Percentiles rank a stretch among this genome's conserved stretches.
Evolutionary conservation across 164 flowering plant species (phyloP).

Genomic region (Umbellularia californica): DNA sequence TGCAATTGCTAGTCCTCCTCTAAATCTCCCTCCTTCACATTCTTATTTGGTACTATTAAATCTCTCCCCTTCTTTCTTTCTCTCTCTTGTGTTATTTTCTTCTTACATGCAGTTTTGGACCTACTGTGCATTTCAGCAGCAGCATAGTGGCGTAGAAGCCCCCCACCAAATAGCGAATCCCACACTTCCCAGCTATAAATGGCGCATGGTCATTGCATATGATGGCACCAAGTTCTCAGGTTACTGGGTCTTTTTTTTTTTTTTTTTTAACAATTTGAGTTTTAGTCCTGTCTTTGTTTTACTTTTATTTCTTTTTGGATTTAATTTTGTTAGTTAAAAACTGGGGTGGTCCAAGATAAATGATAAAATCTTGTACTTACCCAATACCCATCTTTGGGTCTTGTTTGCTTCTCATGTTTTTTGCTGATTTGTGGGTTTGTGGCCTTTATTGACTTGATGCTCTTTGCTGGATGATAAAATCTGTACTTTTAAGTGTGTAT

Average conservation of each 20-base stretch:
- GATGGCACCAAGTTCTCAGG: conserved; percentile 82
- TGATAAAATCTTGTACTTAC: too few species aligned
- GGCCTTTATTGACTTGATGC: too few species aligned
- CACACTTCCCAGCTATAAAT: conserved; percentile 36
- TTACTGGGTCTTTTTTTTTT: conserved; percentile 6
- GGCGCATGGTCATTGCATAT: conserved; percentile 80
- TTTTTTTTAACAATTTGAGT: background rate
- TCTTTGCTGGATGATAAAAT: too few species aligned
- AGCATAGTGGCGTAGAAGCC: conserved; percentile 14
- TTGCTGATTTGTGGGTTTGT: too few species aligned
- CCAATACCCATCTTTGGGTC: too few species aligned
- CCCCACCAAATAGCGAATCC: conserved; percentile 11
- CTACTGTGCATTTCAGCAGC: conserved; percentile 9
- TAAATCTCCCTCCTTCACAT: background rate
- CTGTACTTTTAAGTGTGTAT: background rate
- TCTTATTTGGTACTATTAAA: background rate
- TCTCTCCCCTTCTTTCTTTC: background rate
- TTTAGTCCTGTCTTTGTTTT: background rate
- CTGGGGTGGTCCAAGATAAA: background rate
- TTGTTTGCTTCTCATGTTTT: too few species aligned
- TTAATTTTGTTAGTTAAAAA: background rate
- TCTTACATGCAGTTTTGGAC: background rate
- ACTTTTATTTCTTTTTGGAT: background rate
- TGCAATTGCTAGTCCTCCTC: background rate
- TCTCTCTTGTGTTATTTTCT: background rate